These are phyloP conservation scores for Umbelopsis ramanniana DNA, from an alignment of 192 early-diverging fungal genomes.

Conservation along the genomic window DNA sequence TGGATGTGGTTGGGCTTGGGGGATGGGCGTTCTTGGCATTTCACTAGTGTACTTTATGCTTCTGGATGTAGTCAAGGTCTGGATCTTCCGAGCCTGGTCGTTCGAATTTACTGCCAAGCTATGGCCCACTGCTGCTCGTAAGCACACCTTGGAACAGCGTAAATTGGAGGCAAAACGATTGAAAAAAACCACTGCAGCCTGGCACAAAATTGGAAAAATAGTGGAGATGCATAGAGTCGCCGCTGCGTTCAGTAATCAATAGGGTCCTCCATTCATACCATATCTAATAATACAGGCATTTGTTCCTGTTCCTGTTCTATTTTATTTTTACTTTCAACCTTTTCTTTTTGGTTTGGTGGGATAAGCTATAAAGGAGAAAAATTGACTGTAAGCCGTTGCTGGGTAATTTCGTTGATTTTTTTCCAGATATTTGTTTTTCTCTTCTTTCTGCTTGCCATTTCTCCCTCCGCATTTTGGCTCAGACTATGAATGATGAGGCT, in stretches of 20 bases:
- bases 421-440: background rate
- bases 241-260: conserved; percentile 5
- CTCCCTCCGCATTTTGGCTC: background rate
- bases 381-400: background rate
- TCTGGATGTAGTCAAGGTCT: conserved; percentile 84
- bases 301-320: no score
- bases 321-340: background rate
- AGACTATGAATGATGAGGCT: conserved; percentile 16
- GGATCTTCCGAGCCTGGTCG: conserved; percentile 77
- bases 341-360: no score
- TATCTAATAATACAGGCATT: background rate
- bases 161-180: conserved; percentile 53
- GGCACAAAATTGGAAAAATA: conserved; percentile 39
- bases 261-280: background rate
- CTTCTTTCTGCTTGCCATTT: background rate
- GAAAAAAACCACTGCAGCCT: conserved; percentile 45
- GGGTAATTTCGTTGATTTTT: no score
- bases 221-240: conserved; percentile 27
- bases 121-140: conserved; percentile 68
- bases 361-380: no score
- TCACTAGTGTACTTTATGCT: conserved; percentile 77
- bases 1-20: conserved; percentile 64
- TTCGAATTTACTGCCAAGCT: conserved; percentile 85
- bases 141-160: conserved; percentile 55
- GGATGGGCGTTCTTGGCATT: conserved; percentile 63